Percentiles rank a stretch among this genome's conserved stretches.
Conservation (phyloP, 768 basidiomycete species). For the Tricholoma terreum region DNA sequence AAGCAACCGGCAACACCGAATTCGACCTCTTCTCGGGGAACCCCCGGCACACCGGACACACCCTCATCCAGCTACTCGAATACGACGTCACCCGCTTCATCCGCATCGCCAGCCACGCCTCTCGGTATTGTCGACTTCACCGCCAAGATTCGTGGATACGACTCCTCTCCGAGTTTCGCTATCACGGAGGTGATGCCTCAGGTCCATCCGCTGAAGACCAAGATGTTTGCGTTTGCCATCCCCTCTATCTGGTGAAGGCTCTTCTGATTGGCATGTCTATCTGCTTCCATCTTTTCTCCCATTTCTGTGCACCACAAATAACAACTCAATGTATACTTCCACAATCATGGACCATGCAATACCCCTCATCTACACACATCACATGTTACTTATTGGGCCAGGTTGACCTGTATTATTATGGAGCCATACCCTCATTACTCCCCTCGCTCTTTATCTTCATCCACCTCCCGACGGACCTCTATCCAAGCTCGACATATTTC, state of each 20-base stretch:
- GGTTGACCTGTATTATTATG: constrained; percentile 11
- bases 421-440: constrained; percentile 1
- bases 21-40: constrained; percentile 22
- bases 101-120: constrained; percentile 60
- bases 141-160: constrained; percentile 45
- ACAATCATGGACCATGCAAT: constrained; percentile 12
- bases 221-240: constrained; percentile 64
- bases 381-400: constrained; percentile 11
- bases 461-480: neutral
- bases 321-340: constrained; percentile 11
- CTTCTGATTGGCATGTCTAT: constrained; percentile 19
- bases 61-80: constrained; percentile 52
- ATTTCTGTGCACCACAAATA: constrained; percentile 8
- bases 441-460: neutral
- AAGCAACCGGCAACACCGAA: constrained; percentile 31
- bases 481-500: neutral
- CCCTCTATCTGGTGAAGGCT: constrained; percentile 56
- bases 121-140: constrained; percentile 47
- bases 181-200: constrained; percentile 29
- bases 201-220: constrained; percentile 48
- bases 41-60: constrained; percentile 46
- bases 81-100: constrained; percentile 58
- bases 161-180: constrained; percentile 39
- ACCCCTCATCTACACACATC: constrained; percentile 5
- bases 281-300: constrained; percentile 17